A percentile compares a stretch with the other conserved stretches of the same genome.
phyloP scores from a whole-genome alignment of 2,329 filamentous ascomycete genomes.

The Colletotrichum melonis region DNA sequence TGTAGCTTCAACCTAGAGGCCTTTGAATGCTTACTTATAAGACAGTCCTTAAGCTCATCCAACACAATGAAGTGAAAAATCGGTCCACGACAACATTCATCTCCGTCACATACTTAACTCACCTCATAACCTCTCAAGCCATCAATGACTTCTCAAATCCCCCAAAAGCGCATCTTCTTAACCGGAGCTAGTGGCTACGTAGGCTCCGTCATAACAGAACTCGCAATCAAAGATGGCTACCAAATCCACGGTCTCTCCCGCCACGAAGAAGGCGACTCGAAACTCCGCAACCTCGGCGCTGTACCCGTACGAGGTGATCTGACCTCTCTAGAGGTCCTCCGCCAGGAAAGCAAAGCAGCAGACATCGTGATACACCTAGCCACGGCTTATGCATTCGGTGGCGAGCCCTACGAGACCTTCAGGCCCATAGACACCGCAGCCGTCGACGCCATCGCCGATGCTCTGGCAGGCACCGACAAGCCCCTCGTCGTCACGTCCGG shows the following conservation, averaged over 20 bases:
- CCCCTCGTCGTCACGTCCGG: constrained; percentile 49
- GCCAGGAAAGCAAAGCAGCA: constrained; percentile 48
- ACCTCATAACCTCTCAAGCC: not conserved
- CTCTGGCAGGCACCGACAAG: constrained; percentile 47
- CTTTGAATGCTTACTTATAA: not conserved
- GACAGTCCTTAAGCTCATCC: not conserved
- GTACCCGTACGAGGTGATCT: constrained; percentile 54
- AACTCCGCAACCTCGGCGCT: constrained; percentile 51
- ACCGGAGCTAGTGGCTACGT: constrained; percentile 54
- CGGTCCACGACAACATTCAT: not conserved
- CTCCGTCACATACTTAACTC: not conserved
- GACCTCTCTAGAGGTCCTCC: constrained; percentile 49
- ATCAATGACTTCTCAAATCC: not conserved
- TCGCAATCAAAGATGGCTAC: constrained; percentile 52
- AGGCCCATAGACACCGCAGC: constrained; percentile 46
- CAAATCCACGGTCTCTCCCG: constrained; percentile 45
- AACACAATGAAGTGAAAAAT: too few relatives aligned
- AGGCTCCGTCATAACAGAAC: constrained; percentile 47
- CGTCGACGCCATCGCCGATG: constrained; percentile 49
- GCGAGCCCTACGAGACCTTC: constrained; percentile 41
- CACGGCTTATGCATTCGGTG: constrained; percentile 45
- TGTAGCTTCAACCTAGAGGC: not conserved
- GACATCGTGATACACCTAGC: constrained; percentile 58
- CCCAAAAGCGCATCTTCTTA: constrained; percentile 44
- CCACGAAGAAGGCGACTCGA: constrained; percentile 44